Evolutionary conservation across 2,329 filamentous ascomycete species (phyloP).

Genomic region (Cryphonectria radicalis): DNA sequence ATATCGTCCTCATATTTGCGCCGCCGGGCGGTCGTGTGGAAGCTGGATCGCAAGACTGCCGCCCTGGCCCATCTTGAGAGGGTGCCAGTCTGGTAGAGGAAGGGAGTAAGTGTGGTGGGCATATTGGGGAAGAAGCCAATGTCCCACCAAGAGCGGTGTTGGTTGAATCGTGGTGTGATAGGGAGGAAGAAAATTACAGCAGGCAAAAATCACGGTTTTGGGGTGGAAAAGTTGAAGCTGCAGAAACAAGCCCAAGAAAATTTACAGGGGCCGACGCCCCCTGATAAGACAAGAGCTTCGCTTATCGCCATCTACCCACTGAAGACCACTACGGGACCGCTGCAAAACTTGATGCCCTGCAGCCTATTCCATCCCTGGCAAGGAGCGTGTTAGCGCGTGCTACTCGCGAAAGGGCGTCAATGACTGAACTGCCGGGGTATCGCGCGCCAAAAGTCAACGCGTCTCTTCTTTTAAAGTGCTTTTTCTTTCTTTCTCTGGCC

Average conservation of each 20-base stretch:
- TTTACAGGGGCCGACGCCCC: conserved; percentile 14
- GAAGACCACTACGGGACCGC: neutral
- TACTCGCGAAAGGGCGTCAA: conserved; percentile 23
- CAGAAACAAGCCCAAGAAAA: conserved; percentile 4
- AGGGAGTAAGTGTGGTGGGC: conserved; percentile 61
- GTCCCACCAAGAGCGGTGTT: neutral
- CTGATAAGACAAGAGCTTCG: conserved; percentile 7
- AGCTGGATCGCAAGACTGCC: conserved; percentile 36
- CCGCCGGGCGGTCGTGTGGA: conserved; percentile 33
- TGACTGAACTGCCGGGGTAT: neutral
- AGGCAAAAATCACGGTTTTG: neutral
- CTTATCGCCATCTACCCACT: conserved; percentile 10
- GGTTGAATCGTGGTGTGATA: neutral
- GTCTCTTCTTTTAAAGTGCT: conserved; percentile 27
- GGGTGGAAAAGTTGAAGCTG: neutral
- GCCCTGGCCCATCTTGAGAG: conserved; percentile 34
- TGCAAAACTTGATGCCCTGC: neutral
- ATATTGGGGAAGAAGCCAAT: conserved; percentile 37
- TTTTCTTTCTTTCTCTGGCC: conserved; percentile 9
- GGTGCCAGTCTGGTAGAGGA: conserved; percentile 74
- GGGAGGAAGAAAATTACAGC: neutral
- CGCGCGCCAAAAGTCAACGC: conserved; percentile 20
- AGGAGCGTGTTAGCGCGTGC: conserved; percentile 26
- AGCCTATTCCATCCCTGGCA: neutral
- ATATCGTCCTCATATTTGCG: conserved; percentile 36